A percentile compares a stretch with the other conserved stretches of the same genome.
Conservation (phyloP, 257 asterid genomes). For the Nicotiana noctiflora region DNA sequence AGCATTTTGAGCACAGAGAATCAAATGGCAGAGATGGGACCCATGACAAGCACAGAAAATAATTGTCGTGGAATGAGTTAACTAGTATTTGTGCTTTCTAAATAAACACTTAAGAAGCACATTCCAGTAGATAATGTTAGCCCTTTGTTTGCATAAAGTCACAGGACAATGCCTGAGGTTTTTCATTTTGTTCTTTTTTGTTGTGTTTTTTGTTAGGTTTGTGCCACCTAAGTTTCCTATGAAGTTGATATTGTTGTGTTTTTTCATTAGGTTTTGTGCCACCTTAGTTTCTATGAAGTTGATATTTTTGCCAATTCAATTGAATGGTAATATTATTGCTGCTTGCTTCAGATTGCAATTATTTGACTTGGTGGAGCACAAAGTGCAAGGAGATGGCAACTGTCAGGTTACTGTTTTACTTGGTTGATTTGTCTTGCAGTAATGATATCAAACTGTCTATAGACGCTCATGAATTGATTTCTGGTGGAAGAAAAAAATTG, state of each 20-base stretch:
- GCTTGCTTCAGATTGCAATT: conserved; percentile 65
- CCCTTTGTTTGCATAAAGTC: neutral
- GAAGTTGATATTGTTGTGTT: neutral
- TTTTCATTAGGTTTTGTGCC: neutral
- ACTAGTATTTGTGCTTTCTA: neutral
- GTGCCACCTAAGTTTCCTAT: too few relatives aligned
- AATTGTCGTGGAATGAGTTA: neutral
- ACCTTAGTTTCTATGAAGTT: neutral
- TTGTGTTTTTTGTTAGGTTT: neutral
- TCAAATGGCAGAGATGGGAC: neutral
- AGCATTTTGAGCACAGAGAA: neutral
- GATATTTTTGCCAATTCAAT: neutral
- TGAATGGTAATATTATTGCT: conserved; percentile 21
- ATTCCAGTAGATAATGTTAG: neutral
- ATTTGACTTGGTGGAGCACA: conserved; percentile 81
- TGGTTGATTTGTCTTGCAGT: neutral
- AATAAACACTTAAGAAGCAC: neutral
- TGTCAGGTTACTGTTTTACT: conserved; percentile 64
- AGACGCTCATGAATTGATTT: too few relatives aligned
- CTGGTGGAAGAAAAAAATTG: neutral
- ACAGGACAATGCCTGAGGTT: neutral
- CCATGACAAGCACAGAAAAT: neutral
- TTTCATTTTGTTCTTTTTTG: neutral
- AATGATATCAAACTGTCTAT: neutral
- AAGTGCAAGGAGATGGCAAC: conserved; percentile 95